Conservation (phyloP, 202 grass and related monocot genomes). For the Sporobolus alterniflorus region DNA sequence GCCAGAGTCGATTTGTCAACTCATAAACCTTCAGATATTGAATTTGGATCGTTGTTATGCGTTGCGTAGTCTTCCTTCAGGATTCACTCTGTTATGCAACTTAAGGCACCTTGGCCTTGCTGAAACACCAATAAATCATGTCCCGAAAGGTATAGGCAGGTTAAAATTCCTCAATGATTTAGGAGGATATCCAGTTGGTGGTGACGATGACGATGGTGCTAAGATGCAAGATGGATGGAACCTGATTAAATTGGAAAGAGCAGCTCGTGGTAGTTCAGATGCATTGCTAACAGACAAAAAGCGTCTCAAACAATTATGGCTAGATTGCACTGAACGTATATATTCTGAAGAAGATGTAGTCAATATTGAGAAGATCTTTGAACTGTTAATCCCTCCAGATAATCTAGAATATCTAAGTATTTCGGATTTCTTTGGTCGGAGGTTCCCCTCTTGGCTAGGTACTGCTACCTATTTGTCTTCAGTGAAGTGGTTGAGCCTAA, state of each 20-base stretch:
- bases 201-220: neutral
- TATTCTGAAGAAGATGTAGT: neutral
- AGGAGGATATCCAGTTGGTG: neutral
- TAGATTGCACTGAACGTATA: too few relatives aligned
- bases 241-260: neutral
- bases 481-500: neutral
- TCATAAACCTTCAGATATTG: slow-evolving; percentile 19
- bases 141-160: neutral
- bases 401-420: neutral
- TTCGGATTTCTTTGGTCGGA: neutral
- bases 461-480: neutral
- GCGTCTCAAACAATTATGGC: neutral
- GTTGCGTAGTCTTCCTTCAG: slow-evolving; percentile 15
- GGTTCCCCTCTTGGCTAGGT: neutral
- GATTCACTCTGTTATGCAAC: neutral
- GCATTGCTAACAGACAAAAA: neutral
- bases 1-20: slow-evolving; percentile 1
- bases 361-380: neutral
- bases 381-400: neutral
- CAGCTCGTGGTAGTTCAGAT: neutral
- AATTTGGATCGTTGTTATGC: rapidly evolving
- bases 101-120: neutral
- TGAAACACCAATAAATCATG: neutral
- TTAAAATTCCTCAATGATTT: neutral
- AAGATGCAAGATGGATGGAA: neutral